Percentiles rank a stretch among this genome's conserved stretches.
phyloP scores from a whole-genome alignment of 768 basidiomycete genomes.

The Auricularia sp. region DNA sequence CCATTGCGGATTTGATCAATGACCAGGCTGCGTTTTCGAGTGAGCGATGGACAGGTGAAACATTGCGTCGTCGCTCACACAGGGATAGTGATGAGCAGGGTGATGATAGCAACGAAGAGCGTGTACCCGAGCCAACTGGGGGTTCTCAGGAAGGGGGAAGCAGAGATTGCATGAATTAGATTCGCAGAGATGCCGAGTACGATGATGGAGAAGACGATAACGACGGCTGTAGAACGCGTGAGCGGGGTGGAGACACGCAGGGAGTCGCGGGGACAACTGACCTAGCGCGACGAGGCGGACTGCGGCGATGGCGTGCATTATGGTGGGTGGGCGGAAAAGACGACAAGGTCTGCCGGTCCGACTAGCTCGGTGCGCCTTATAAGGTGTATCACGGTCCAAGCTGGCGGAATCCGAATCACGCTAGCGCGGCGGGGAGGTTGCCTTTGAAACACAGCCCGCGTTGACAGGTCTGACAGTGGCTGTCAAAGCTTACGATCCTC shows the following conservation, averaged over 20 bases:
- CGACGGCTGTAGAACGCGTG: background rate
- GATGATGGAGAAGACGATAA: constrained; percentile 9
- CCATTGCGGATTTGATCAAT: constrained; percentile 19
- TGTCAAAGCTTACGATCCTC: too few species aligned
- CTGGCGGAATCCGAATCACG: background rate
- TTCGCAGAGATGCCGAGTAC: constrained; percentile 8
- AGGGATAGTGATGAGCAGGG: constrained; percentile 20
- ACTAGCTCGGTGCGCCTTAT: background rate
- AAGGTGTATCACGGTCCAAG: background rate
- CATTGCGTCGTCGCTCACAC: constrained; percentile 6
- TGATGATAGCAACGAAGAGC: constrained; percentile 14
- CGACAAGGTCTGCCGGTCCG: background rate
- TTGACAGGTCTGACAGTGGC: too few species aligned
- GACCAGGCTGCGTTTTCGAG: constrained; percentile 13
- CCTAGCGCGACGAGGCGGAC: constrained; percentile 4
- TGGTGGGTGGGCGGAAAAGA: background rate
- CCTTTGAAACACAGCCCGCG: background rate
- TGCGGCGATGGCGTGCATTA: constrained; percentile 2
- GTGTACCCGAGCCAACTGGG: constrained; percentile 2
- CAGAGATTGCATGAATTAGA: background rate
- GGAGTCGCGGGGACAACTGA: background rate
- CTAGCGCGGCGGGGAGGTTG: background rate
- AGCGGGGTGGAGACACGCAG: background rate
- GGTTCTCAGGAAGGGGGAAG: background rate
- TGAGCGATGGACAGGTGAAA: background rate